Conservation (phyloP, 768 basidiomycete species). For the Postia placenta region DNA sequence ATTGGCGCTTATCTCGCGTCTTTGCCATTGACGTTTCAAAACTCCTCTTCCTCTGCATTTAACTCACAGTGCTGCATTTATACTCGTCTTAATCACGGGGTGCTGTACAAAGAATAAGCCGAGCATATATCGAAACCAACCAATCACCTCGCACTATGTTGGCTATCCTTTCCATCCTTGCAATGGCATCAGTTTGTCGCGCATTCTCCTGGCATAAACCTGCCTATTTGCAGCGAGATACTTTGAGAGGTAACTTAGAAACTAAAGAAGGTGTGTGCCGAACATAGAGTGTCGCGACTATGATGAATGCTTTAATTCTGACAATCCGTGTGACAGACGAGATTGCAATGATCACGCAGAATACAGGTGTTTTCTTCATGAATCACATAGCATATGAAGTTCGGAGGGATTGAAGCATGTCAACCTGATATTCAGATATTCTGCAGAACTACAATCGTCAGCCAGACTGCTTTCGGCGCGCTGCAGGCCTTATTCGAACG, state of each 20-base stretch:
- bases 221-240: neutral
- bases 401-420: neutral
- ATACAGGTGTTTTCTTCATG: neutral
- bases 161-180: neutral
- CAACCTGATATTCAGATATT: too few species aligned
- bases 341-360: neutral
- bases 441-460: slow-evolving; percentile 25
- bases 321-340: neutral
- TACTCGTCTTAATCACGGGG: too few species aligned
- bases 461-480: slow-evolving; percentile 60
- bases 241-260: neutral
- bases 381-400: neutral
- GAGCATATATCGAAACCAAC: too few species aligned
- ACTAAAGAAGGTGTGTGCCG: neutral
- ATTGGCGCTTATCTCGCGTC: too few species aligned
- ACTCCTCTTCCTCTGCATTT: too few species aligned
- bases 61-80: too few species aligned
- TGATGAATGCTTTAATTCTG: neutral
- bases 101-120: too few species aligned
- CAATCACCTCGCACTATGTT: too few species aligned
- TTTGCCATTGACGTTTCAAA: too few species aligned
- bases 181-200: neutral
- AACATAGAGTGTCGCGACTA: neutral
- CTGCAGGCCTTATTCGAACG: slow-evolving; percentile 39
- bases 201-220: neutral